Conservation (phyloP, 2,329 filamentous ascomycete species). For the Orbilia ellipsospora region DNA sequence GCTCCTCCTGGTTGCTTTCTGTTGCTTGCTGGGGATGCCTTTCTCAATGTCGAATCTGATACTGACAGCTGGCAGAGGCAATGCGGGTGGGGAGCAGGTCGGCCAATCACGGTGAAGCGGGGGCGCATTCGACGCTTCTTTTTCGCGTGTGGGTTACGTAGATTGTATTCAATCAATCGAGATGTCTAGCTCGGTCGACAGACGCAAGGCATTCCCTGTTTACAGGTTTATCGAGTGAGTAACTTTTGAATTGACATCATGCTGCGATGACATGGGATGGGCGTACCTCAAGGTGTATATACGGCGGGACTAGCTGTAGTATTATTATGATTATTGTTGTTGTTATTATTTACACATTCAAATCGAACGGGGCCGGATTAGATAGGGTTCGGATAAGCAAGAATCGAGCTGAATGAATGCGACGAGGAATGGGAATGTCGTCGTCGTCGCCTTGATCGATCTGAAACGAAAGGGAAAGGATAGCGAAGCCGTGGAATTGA, state of each 20-base stretch:
- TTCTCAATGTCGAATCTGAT: slow-evolving; percentile 7
- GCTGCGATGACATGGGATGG: no score
- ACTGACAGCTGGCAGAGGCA: slow-evolving; percentile 26
- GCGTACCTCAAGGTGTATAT: no score
- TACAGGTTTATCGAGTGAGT: no score
- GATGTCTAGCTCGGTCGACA: no score
- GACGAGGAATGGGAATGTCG: neutral
- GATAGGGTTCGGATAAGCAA: neutral
- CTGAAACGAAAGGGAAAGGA: neutral
- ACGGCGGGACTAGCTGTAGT: no score
- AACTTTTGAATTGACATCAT: no score
- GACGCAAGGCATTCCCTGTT: no score
- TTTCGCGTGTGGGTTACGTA: neutral
- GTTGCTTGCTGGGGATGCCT: no score
- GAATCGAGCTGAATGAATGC: slow-evolving; percentile 1
- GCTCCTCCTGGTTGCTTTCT: no score
- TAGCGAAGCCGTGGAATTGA: neutral
- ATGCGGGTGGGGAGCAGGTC: neutral
- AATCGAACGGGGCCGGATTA: neutral
- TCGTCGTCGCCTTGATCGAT: neutral
- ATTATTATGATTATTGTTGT: no score
- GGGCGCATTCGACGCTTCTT: neutral
- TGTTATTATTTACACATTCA: slow-evolving; percentile 1
- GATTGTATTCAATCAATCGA: neutral
- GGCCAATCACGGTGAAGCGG: slow-evolving; percentile 15